Percentiles rank a stretch among this genome's conserved stretches.
phyloP scores from a whole-genome alignment of 495 filamentous ascomycete genomes.

The Aspergillus bridgeri region DNA sequence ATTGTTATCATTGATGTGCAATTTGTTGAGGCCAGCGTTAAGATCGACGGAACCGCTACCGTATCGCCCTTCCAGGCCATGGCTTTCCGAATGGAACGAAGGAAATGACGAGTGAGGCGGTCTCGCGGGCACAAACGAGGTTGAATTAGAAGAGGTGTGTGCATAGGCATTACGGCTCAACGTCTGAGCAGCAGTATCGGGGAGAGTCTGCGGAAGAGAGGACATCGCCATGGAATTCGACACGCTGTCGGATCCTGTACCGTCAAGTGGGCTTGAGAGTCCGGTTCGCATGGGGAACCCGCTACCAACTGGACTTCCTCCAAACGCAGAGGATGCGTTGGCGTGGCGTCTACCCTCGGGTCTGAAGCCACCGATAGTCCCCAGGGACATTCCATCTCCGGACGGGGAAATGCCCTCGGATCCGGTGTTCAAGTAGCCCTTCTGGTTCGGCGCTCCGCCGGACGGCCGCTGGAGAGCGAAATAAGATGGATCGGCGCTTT shows the following conservation, averaged over 20 bases:
- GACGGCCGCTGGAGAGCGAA: conserved; percentile 36
- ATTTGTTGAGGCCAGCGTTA: conserved; percentile 27
- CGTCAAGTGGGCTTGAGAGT: conserved; percentile 29
- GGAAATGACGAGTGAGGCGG: conserved; percentile 34
- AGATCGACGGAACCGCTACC: conserved; percentile 32
- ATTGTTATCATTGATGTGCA: conserved; percentile 35
- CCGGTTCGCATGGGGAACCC: conserved; percentile 32
- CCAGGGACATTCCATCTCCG: conserved; percentile 33
- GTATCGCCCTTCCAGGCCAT: conserved; percentile 33
- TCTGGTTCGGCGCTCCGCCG: conserved; percentile 29
- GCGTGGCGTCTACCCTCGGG: conserved; percentile 33
- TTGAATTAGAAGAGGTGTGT: conserved; percentile 40
- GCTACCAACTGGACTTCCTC: conserved; percentile 27
- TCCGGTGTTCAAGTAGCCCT: conserved; percentile 30
- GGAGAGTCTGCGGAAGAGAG: conserved; percentile 25
- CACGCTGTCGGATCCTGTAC: conserved; percentile 28
- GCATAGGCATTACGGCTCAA: conserved; percentile 29
- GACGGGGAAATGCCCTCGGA: conserved; percentile 37
- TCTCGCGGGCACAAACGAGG: conserved; percentile 32
- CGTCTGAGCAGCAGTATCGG: conserved; percentile 30
- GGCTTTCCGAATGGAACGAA: conserved; percentile 42
- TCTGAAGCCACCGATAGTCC: conserved; percentile 27
- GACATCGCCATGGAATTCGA: conserved; percentile 27
- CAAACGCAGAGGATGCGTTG: conserved; percentile 26
- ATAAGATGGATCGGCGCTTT: conserved; percentile 41